A percentile compares a stretch with the other conserved stretches of the same genome.
phyloP scores from a whole-genome alignment of 2,329 filamentous ascomycete species.

The Trichoderma sp. region DNA sequence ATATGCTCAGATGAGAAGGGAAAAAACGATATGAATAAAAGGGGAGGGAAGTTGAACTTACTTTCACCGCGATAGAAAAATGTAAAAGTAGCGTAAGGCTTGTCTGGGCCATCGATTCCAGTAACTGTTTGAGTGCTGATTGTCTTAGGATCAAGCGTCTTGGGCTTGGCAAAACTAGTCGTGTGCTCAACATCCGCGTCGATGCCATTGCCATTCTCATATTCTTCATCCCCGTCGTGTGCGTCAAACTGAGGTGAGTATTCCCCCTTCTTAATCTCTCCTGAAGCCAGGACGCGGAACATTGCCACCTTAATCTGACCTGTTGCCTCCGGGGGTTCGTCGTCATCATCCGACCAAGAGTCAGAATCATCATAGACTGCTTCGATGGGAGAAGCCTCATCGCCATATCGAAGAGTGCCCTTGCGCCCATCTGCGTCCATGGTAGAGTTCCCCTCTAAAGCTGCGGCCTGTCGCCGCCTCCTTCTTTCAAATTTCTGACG shows the following conservation, averaged over 20 bases:
- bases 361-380: constrained; percentile 66
- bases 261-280: constrained; percentile 96
- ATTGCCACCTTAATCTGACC: constrained; percentile 98
- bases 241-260: constrained; percentile 98
- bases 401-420: constrained; percentile 75
- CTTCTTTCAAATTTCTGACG: constrained; percentile 73
- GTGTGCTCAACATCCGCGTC: constrained; percentile 92
- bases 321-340: constrained; percentile 88
- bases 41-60: constrained; percentile 46
- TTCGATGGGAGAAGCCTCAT: constrained; percentile 73
- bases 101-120: constrained; percentile 91
- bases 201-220: constrained; percentile 53
- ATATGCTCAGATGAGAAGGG: background rate
- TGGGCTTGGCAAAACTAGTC: constrained; percentile 95
- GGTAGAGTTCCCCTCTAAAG: constrained; percentile 34
- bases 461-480: constrained; percentile 60
- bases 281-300: constrained; percentile 90
- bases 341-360: constrained; percentile 74
- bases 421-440: constrained; percentile 40
- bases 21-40: background rate
- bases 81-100: constrained; percentile 94
- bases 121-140: constrained; percentile 99
- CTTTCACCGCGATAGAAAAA: constrained; percentile 96
- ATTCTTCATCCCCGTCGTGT: constrained; percentile 86
- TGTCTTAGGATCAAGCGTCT: constrained; percentile 90